Evolutionary conservation across 2,329 filamentous ascomycete genomes (phyloP), one percentile per base, ranked within the genome.

Genomic region (Diaporthe capsici): DNA sequence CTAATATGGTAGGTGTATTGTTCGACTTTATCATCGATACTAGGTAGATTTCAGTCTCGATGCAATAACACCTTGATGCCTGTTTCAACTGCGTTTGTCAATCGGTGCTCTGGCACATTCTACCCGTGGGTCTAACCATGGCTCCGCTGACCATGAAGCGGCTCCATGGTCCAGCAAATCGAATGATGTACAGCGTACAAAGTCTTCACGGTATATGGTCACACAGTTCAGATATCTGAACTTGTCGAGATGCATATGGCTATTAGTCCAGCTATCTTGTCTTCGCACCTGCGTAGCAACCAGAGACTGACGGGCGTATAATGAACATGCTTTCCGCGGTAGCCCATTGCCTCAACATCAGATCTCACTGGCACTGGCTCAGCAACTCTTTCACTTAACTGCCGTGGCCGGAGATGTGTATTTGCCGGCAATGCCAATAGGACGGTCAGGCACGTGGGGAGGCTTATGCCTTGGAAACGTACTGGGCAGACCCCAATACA

Each of bases 401-500:
- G 17, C 60, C 37, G 20, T 20, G 28, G 3, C 13, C 60, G 3
- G 22, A 25, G 25, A 17, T 28, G 17, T n/a, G 25, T 2, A 37
- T 37, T 22, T 67, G 44, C 31, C 42, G 61, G 28, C 44, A 22
- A 22, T 51, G 25, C 31, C 61, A 47, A 67, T 25, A 20, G 7
- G 17, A 15, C 7, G 28, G 20, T 34, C 12, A 49, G 49, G 42
- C 61, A 67, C 44, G 61, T 67, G 44, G 61, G 42, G 61, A 34
- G 61, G 61, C 61, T 51, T 28, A n/a, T 51, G 25, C 20, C 61
- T 51, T 67, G 61, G 61, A n/a, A 47, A 4, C 25, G 10, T 49
- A 2, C 61, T 67, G 44, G 61, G 42, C 61, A 67, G 28, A n/a
- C 25, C 42, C 44, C 61, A 25, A 34, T 67, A n/a, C 42, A n/a